phyloP scores from a whole-genome alignment of 192 early-diverging fungal species.

The Backusella westeae region DNA sequence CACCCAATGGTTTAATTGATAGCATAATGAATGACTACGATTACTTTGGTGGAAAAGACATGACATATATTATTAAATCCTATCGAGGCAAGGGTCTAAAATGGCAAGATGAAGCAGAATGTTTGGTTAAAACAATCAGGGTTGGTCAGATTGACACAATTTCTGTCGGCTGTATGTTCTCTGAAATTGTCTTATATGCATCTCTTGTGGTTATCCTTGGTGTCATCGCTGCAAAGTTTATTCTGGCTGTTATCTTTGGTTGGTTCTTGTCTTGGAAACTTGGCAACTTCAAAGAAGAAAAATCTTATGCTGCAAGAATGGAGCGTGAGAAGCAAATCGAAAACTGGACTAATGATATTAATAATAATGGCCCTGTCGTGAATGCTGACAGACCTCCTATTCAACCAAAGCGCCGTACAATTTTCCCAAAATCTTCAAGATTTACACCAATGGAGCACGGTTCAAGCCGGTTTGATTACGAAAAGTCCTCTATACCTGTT shows the following conservation, averaged over 20 bases:
- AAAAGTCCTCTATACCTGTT: background rate
- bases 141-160: conserved; percentile 79
- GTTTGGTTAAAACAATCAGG: conserved; percentile 69
- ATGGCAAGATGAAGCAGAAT: conserved; percentile 54
- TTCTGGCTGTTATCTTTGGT: conserved; percentile 74
- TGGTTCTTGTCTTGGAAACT: conserved; percentile 82
- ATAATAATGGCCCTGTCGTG: conserved; percentile 38
- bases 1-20: conserved; percentile 27
- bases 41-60: conserved; percentile 47
- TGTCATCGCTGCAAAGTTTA: conserved; percentile 65
- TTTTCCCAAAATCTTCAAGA: conserved; percentile 34
- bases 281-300: conserved; percentile 65
- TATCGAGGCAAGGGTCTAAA: conserved; percentile 43
- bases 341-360: conserved; percentile 72
- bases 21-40: background rate
- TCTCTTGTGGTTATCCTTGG: conserved; percentile 72
- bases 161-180: conserved; percentile 80
- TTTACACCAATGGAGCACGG: conserved; percentile 36
- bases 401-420: conserved; percentile 6
- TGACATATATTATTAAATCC: conserved; percentile 46
- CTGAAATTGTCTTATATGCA: conserved; percentile 71
- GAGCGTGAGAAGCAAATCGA: conserved; percentile 72
- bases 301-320: conserved; percentile 65
- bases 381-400: conserved; percentile 1
- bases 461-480: conserved; percentile 15